Evolutionary conservation across 805 yeast genomes (phyloP), one percentile per base, ranked within the genome.

Genomic region (Kazachstania africana): DNA sequence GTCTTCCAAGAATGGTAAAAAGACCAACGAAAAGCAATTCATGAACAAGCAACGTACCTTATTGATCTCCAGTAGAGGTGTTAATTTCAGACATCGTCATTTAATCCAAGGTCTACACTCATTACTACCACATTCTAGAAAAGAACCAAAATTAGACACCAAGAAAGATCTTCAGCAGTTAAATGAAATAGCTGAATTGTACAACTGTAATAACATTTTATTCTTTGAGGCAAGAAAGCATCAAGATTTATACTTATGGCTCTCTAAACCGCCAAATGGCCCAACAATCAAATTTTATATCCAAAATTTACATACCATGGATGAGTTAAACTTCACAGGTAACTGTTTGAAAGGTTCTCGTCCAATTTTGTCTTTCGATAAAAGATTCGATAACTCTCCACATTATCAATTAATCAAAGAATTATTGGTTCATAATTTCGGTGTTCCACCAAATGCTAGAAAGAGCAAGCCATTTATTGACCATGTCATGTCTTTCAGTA

Each of bases 181-280:
- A 37, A 91, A 91, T 52, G 98, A 91, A 63, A 80, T 87, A 39
- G 97, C 97, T 3, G 98, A 91, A 52, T 66, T 91, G 41, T 85
- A 88, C 71, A 91, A 91, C 67, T 91, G 98, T 69, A 91, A 91
- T 62, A 91, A 91, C 55, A 72, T 91, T 44, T 65, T 85, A 55
- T 91, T 80, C 56, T 91, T 91, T 55, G 98, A 91, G 60, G 83
- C 94, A 34, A 78, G 97, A 63, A 91, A 91, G 60, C 96, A 88
- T 60, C 81, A 76, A 58, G 98, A 91, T 61, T 72, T 91, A 50
- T 91, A 91, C 57, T 59, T 91, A 57, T 91, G 96, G 95, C 57
- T 91, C 41, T 73, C 95, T 21, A 88, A 91, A 60, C 91, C 97
- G 18, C 98, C 98, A 26, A 88, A 91, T 55, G 98, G 98, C 1